A percentile compares a stretch with the other conserved stretches of the same genome.
phyloP scores from a whole-genome alignment of 2,329 filamentous ascomycete species.

The Monilinia polystroma region DNA sequence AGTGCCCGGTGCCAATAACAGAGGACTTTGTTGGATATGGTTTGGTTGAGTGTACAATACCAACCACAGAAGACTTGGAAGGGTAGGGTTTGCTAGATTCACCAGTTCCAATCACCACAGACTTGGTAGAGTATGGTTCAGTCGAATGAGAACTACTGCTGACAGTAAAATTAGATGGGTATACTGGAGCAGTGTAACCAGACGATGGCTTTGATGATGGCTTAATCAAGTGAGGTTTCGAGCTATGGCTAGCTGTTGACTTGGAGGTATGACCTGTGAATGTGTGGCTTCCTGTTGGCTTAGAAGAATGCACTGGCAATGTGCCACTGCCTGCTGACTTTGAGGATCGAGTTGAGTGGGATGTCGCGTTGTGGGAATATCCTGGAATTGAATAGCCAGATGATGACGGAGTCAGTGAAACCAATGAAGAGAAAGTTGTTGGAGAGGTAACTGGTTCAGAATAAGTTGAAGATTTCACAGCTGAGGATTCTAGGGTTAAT shows the following conservation, averaged over 20 bases:
- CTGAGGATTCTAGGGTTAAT: background rate
- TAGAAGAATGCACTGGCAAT: constrained; percentile 1
- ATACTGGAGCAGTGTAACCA: constrained; percentile 11
- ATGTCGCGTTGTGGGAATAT: constrained; percentile 3
- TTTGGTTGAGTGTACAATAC: background rate
- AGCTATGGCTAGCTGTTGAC: background rate
- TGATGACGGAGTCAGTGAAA: background rate
- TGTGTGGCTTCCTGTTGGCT: background rate
- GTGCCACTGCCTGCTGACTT: constrained; percentile 3
- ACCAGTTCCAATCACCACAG: background rate
- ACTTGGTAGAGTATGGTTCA: background rate
- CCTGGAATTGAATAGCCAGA: constrained; percentile 4
- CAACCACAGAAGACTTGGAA: background rate
- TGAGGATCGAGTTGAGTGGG: background rate
- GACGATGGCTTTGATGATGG: constrained; percentile 11
- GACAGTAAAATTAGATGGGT: background rate
- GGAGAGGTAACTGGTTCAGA: background rate
- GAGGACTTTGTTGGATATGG: background rate
- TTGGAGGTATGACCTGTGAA: background rate
- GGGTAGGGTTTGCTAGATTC: background rate
- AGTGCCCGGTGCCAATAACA: background rate
- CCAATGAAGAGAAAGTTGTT: background rate
- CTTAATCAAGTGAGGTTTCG: background rate
- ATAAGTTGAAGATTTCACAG: background rate
- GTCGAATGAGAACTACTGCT: background rate